phyloP scores from a whole-genome alignment of 306 rosid genomes.

The Psophocarpus tetragonolobus region DNA sequence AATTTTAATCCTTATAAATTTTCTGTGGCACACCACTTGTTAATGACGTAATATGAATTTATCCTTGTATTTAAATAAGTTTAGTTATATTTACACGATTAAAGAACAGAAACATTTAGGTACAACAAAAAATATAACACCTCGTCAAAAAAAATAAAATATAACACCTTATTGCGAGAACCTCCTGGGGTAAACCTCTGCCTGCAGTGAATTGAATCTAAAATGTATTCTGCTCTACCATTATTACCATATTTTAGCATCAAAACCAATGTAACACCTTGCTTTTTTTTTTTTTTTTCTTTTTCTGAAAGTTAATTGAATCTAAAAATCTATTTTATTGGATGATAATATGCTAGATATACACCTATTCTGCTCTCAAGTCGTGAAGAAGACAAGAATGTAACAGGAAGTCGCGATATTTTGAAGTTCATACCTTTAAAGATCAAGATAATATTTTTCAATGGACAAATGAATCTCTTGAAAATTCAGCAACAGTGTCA shows the following conservation, averaged over 20 bases:
- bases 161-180: background rate
- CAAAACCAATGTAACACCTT: background rate
- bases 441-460: background rate
- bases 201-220: no score
- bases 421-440: background rate
- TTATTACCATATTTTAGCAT: background rate
- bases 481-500: conserved; percentile 21
- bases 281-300: no score
- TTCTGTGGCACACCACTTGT: background rate
- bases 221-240: background rate
- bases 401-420: background rate
- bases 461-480: conserved; percentile 20
- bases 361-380: background rate
- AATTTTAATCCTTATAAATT: background rate
- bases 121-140: no score
- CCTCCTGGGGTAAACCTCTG: background rate
- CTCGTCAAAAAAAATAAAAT: no score
- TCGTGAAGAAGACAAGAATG: background rate
- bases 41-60: background rate
- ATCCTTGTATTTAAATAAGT: background rate
- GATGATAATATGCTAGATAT: background rate
- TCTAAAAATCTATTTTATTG: background rate
- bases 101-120: background rate
- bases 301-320: background rate
- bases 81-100: no score